Evolutionary conservation across 257 asterid species (phyloP).

Genomic region (Penstemon barbatus): DNA sequence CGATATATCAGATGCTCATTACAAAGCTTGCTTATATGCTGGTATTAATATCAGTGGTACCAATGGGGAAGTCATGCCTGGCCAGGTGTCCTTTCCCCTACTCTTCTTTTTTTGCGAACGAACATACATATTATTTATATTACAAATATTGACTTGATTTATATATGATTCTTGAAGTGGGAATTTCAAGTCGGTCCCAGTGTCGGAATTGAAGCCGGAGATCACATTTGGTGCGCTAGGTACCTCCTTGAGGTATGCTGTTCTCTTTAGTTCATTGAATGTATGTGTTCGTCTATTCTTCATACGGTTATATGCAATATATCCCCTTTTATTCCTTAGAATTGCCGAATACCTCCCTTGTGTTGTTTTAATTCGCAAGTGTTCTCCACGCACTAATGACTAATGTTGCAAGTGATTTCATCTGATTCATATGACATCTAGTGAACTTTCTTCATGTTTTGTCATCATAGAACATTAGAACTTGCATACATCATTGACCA

Average conservation of each 20-base stretch:
- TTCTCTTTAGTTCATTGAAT: background rate
- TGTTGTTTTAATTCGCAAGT: too few relatives aligned
- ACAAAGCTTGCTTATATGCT: conserved; percentile 97
- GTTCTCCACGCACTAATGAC: too few relatives aligned
- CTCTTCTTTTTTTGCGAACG: background rate
- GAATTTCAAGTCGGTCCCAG: conserved; percentile 99
- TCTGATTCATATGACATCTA: too few relatives aligned
- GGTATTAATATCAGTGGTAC: conserved; percentile 97
- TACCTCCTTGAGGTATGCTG: conserved; percentile 86
- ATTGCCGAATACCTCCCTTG: too few relatives aligned
- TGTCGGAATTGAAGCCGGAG: conserved; percentile 94
- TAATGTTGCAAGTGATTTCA: too few relatives aligned
- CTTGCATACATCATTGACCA: too few relatives aligned
- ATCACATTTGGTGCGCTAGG: conserved; percentile 95
- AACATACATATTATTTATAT: conserved; percentile 4
- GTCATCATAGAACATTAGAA: background rate
- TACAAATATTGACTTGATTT: conserved; percentile 14
- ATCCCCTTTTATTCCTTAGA: too few relatives aligned
- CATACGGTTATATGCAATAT: too few relatives aligned
- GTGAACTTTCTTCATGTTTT: too few relatives aligned
- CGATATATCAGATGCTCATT: conserved; percentile 95
- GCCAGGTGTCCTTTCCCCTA: conserved; percentile 62
- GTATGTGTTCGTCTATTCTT: too few relatives aligned
- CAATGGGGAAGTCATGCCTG: conserved; percentile 98
- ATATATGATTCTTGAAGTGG: conserved; percentile 58